phyloP scores from a whole-genome alignment of 495 filamentous ascomycete genomes.

The Hypoxylon trugodes region DNA sequence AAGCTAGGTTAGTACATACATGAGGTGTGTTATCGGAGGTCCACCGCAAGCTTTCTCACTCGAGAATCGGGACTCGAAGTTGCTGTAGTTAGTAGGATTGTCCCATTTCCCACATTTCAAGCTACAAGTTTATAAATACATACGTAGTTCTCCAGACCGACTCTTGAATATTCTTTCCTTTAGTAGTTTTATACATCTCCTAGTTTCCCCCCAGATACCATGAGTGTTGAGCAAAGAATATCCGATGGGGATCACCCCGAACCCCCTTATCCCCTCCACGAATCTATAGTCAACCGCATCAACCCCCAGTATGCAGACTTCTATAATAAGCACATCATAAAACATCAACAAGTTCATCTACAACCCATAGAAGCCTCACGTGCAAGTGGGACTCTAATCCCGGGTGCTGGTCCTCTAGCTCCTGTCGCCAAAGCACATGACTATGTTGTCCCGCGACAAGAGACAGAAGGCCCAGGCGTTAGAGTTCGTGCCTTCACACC shows the following conservation, averaged over 20 bases:
- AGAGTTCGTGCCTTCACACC: slow-evolving; percentile 60
- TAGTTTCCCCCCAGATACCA: slow-evolving; percentile 1
- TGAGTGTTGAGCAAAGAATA: slow-evolving; percentile 30
- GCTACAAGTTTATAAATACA: too few relatives aligned
- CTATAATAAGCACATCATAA: slow-evolving; percentile 62
- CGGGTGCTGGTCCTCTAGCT: slow-evolving; percentile 60
- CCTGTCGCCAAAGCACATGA: slow-evolving; percentile 61
- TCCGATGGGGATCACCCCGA: slow-evolving; percentile 32
- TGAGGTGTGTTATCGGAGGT: too few relatives aligned
- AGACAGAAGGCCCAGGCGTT: slow-evolving; percentile 58
- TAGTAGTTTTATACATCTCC: neutral
- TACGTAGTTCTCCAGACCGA: neutral
- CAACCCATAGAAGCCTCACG: slow-evolving; percentile 63
- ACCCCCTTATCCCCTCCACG: slow-evolving; percentile 65
- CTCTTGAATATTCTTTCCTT: neutral
- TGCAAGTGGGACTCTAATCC: slow-evolving; percentile 60
- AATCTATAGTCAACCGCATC: slow-evolving; percentile 55
- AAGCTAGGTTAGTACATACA: neutral
- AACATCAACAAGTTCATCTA: slow-evolving; percentile 52
- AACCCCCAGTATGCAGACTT: slow-evolving; percentile 63
- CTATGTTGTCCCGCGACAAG: slow-evolving; percentile 54
- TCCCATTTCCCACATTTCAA: too few relatives aligned
- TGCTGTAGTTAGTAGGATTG: too few relatives aligned
- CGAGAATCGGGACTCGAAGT: too few relatives aligned
- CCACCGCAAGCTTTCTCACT: too few relatives aligned